Percentiles rank a stretch among this genome's conserved stretches.
phyloP scores from a whole-genome alignment of 306 rosid genomes.

The Trifolium dubium region DNA sequence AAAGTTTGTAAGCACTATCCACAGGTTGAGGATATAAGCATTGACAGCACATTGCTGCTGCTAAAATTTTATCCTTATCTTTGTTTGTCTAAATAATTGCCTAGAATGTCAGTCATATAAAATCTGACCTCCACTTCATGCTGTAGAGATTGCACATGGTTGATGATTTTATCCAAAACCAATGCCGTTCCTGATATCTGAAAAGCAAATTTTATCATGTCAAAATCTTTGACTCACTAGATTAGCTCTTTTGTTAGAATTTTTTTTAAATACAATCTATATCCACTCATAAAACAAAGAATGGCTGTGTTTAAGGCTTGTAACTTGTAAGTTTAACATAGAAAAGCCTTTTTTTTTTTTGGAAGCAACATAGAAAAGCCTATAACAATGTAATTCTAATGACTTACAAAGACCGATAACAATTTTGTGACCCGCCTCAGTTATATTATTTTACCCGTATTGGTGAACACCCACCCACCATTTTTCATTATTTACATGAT shows the following conservation, averaged over 20 bases:
- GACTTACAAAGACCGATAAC: neutral
- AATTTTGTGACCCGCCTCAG: slow-evolving; percentile 7
- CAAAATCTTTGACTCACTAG: slow-evolving; percentile 28
- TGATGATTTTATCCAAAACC: slow-evolving; percentile 96
- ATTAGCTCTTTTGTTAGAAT: slow-evolving; percentile 11
- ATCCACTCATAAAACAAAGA: neutral
- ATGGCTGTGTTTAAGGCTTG: neutral
- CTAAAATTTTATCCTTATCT: slow-evolving; percentile 42
- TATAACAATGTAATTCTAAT: too few species aligned
- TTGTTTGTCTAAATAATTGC: slow-evolving; percentile 42
- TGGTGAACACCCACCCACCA: slow-evolving; percentile 14
- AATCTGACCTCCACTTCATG: slow-evolving; percentile 93
- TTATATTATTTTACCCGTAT: neutral
- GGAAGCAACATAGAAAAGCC: slow-evolving; percentile 28
- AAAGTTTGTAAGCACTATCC: slow-evolving; percentile 15
- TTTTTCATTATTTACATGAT: slow-evolving; percentile 13
- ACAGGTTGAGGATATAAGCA: slow-evolving; percentile 2
- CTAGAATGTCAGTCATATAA: slow-evolving; percentile 38
- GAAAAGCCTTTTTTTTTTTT: too few species aligned
- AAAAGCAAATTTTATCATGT: slow-evolving; percentile 40
- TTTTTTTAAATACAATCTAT: slow-evolving; percentile 28
- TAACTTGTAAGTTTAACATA: slow-evolving; percentile 11
- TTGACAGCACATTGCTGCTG: slow-evolving; percentile 19
- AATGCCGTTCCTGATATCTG: slow-evolving; percentile 94
- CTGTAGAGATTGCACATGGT: slow-evolving; percentile 92